Evolutionary conservation across 257 asterid genomes (phyloP), one percentile per base, ranked within the genome.

Genomic region (Jacaranda copaia): DNA sequence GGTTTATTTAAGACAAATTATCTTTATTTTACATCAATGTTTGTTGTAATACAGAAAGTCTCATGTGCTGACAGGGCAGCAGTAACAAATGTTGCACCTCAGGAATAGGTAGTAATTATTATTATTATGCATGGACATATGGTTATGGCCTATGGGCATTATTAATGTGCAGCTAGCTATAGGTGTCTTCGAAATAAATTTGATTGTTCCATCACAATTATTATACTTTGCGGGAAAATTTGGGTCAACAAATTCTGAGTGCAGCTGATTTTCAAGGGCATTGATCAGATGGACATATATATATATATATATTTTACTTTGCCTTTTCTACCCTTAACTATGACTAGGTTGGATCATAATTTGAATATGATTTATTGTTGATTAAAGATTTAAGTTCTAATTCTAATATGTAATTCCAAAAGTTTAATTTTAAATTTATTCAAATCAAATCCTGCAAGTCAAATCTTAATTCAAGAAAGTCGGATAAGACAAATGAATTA

Each of bases 161-260:
- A 74, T 62, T 25, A 25, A 25, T 75, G 8, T 64, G 42, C 8
- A 63, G 59, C 5, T 7, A 60, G 36, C 9, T 60, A 52, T 13
- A 16, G 18, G 32, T 25, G 32, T 25, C 32, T 10, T 13, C 61
- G 38, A 42, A 10, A 35, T 62, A n/a, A 62, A 40, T 74, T 62
- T 74, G 79, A 61, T 74, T 62, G 72, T 61, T 74, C 72, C 42
- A 46, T 14, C 10, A 8, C 63, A 70, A 15, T 8, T 53, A 68
- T 68, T 48, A 48, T 25, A 68, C 59, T 25, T 49, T 46, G 55
- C 1, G 42, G 42, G 38, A 42, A 45, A 68, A 19, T 45, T 13
- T 45, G 18, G 39, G 57, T 45, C 32, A 32, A 19, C 57, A 65
- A 40, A 65, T n/a, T 25, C 2, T 25, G 32, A 25, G 32, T 25